Base-by-base conservation (phyloP, 352 stramenopile genomes). In the Pythium dissotocum region DNA sequence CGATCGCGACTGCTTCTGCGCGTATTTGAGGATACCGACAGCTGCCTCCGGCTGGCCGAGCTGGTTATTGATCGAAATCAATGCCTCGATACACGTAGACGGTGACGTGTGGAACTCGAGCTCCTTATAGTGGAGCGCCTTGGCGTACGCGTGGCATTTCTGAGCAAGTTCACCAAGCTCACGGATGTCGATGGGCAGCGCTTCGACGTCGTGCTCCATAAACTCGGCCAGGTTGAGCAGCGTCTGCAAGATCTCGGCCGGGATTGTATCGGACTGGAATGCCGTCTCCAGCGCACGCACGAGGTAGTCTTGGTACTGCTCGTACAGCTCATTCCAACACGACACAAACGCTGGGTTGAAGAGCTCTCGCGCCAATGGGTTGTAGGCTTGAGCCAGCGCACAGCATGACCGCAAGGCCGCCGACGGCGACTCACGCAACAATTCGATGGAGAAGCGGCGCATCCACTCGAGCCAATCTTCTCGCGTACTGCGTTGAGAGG, bases 11-110 rank as follows among this genome's bases (percentile, higher is more conserved):
- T 98, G 87, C 67, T 88, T 79, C 36, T 93, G 73, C 8, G 88
- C 89, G 57, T 98, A 97, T 70, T 99, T 99, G 13, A 99, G 75
- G 26, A 99, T 97, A 28, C 98, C 98, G 24, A 98, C 81, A 16
- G 98, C 98, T 21, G 98, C 98, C 75, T 99, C 98, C 1, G 97
- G 92, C 61, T 98, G 88, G 35, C 89, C 90, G 4, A 94, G 74
- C 64, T 99, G 99, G 42, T 98, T 99, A 79, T 99, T 99, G 64
- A 99, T 99, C 49, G 92, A 97, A 58, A 99, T 99, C 18, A 99
- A 83, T 24, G 93, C 90, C 73, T 99, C 97, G 42, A 99, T 98
- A 71, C 96, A 90, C 97, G 44, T 96, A 90, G 12, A 88, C 35
- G 94, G 82, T 48, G 90, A 93, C 10, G 88, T 94, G 69, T 96